Conservation (phyloP, 2,329 filamentous ascomycete genomes). For the Knufia fluminis region DNA sequence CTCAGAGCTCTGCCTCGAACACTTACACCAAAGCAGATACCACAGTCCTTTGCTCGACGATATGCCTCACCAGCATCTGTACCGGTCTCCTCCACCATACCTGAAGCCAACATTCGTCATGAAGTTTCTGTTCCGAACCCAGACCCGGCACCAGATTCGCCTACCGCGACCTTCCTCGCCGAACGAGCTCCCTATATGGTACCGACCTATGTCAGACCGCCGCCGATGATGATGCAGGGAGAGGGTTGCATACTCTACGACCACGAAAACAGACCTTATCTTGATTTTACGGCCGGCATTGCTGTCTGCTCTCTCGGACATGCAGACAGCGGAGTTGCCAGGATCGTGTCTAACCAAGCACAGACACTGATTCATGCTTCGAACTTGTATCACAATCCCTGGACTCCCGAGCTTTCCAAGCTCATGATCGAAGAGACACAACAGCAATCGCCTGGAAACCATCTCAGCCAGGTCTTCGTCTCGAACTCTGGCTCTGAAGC, state of each 20-base stretch:
- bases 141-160: conserved; percentile 64
- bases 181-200: conserved; percentile 85
- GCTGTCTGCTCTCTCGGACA: conserved; percentile 91
- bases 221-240: conserved; percentile 81
- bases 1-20: conserved; percentile 8
- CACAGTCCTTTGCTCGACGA: conserved; percentile 11
- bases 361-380: conserved; percentile 80
- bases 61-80: conserved; percentile 21
- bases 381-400: conserved; percentile 94
- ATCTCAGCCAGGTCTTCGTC: conserved; percentile 63
- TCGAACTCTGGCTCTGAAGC: conserved; percentile 96
- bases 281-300: conserved; percentile 93
- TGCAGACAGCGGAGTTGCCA: conserved; percentile 68
- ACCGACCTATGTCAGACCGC: conserved; percentile 82
- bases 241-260: conserved; percentile 85
- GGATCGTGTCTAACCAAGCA: conserved; percentile 68
- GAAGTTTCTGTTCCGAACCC: conserved; percentile 52
- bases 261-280: conserved; percentile 75
- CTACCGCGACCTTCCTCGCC: conserved; percentile 64
- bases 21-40: not conserved
- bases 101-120: conserved; percentile 30
- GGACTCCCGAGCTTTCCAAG: conserved; percentile 83
- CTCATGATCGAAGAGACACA: conserved; percentile 72
- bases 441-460: conserved; percentile 47
- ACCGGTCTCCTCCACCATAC: conserved; percentile 19